Evolutionary conservation across 2,329 filamentous ascomycete genomes (phyloP).

Genomic region (Arachnomyces sp.): DNA sequence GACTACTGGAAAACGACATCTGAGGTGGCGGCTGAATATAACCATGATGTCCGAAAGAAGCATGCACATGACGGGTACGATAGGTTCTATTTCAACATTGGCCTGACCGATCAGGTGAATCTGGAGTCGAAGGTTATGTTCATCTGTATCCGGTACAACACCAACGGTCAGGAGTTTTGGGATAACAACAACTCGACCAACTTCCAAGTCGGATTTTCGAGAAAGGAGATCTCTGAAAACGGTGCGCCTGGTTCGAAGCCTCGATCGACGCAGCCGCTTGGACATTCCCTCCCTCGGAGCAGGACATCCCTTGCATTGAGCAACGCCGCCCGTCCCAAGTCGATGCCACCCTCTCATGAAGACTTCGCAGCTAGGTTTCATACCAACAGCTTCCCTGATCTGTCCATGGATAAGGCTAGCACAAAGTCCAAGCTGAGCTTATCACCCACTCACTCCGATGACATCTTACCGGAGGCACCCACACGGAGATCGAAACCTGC

Average conservation of each 20-base stretch:
- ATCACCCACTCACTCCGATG: constrained; percentile 60
- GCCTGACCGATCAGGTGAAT: constrained; percentile 74
- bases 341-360: constrained; percentile 52
- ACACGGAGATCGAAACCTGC: constrained; percentile 40
- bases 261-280: constrained; percentile 36
- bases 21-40: constrained; percentile 83
- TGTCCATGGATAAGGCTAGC: constrained; percentile 55
- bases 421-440: constrained; percentile 63
- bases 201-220: constrained; percentile 89
- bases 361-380: constrained; percentile 61
- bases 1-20: constrained; percentile 99
- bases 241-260: constrained; percentile 45
- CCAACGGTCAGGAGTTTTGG: constrained; percentile 82
- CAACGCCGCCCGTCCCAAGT: constrained; percentile 42
- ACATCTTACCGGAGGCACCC: constrained; percentile 54
- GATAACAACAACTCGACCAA: constrained; percentile 85
- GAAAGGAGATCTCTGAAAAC: constrained; percentile 60
- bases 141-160: constrained; percentile 81
- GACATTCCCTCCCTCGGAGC: constrained; percentile 56
- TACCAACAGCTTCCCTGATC: constrained; percentile 49
- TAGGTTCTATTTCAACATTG: constrained; percentile 90
- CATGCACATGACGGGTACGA: constrained; percentile 59
- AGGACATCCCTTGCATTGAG: constrained; percentile 46
- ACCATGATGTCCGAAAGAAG: constrained; percentile 64
- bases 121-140: constrained; percentile 88